Conservation (phyloP, 768 basidiomycete genomes). For the Pleurotus tuber-regium region DNA sequence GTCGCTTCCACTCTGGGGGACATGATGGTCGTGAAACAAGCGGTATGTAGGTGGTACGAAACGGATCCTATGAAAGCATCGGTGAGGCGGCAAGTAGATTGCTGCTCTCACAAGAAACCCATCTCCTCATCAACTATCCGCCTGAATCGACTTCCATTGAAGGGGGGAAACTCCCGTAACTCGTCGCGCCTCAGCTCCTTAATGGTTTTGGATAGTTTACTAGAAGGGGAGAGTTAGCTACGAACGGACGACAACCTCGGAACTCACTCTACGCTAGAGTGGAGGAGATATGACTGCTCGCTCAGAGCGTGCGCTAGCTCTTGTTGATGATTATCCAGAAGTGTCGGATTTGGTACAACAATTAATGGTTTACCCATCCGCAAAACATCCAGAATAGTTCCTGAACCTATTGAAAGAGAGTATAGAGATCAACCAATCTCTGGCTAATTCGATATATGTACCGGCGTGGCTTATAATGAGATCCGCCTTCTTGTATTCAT, state of each 20-base stretch:
- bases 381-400: constrained; percentile 89
- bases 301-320: constrained; percentile 77
- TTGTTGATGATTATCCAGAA: constrained; percentile 92
- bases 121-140: constrained; percentile 73
- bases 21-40: constrained; percentile 19
- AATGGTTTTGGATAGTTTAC: constrained; percentile 57
- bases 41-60: constrained; percentile 13
- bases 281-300: constrained; percentile 52
- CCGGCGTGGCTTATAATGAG: constrained; percentile 94
- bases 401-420: constrained; percentile 61
- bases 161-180: constrained; percentile 61
- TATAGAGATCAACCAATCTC: background rate
- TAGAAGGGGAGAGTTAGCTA: constrained; percentile 24
- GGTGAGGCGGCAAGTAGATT: no score
- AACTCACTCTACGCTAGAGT: constrained; percentile 59
- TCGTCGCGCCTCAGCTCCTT: constrained; percentile 40
- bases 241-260: background rate
- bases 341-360: constrained; percentile 83
- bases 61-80: no score
- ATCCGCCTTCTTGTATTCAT: constrained; percentile 63
- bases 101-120: constrained; percentile 52
- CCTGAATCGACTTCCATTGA: constrained; percentile 66
- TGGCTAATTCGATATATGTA: constrained; percentile 30
- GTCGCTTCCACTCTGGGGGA: constrained; percentile 36
- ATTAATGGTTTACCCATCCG: constrained; percentile 75